Evolutionary conservation across 2,329 filamentous ascomycete species (phyloP), one percentile per base, ranked within the genome.

Genomic region (Colletotrichum sp.): DNA sequence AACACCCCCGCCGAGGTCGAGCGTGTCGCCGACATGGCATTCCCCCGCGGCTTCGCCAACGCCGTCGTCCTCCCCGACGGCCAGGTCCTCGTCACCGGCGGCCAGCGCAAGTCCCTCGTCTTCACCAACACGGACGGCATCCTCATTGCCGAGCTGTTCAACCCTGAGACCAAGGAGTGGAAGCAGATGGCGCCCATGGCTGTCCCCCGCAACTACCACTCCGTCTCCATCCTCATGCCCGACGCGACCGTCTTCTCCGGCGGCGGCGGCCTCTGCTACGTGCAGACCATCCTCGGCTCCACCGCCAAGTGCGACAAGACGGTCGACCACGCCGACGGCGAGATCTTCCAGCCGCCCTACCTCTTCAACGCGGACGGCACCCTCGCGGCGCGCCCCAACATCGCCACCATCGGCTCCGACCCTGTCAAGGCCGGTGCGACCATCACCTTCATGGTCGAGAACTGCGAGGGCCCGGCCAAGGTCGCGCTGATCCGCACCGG

Each of bases 301-400:
- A 76, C 32, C 68, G 81, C 79, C 67, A 86, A 85, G 55, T 85
- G 81, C 76, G 82, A 83, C 76, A 87, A 85, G 75, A 80, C 81
- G 1, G 83, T 84, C 18, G 88, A 92, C 71, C 91, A 92, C 77
- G 86, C 85, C 52, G 89, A 92, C 76, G 89, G 81, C 7, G 86
- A 92, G 80, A 87, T 92, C 68, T 92, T 88, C 80, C 85, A 84
- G 6, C 91, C 91, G 1, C 87, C 88, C 0, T 92, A 92, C 76
- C 87, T 92, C 0, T 88, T 90, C 75, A 87, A 86, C 34, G 39
- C 79, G 5, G 82, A 88, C 56, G 89, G 89, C 18, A 78, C 78
- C 13, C 75, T 71, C 0, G 85, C 86, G 4, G 76, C 81, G 0
- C 85, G 88, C 2, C 89, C 89, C 1, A 77, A 79, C 6, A 89